Evolutionary conservation across 306 rosid species (phyloP).

Genomic region (Macrotyloma uniflorum): DNA sequence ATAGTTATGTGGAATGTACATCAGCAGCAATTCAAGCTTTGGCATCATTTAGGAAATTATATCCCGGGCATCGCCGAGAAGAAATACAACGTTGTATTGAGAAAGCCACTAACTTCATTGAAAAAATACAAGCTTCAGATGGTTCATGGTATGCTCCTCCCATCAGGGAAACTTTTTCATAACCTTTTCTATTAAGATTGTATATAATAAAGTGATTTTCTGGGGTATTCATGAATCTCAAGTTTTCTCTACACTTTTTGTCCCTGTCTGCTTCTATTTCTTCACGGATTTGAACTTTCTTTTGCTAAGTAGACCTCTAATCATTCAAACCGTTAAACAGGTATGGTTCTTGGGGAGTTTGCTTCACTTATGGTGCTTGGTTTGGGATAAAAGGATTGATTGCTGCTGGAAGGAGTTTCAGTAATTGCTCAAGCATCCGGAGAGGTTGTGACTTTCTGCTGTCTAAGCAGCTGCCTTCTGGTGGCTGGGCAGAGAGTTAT

Average conservation of each 20-base stretch:
- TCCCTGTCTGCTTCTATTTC: constrained; percentile 21
- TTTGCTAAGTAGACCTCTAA: constrained; percentile 32
- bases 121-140: constrained; percentile 68
- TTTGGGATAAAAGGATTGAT: constrained; percentile 79
- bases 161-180: constrained; percentile 13
- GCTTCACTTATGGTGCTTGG: constrained; percentile 88
- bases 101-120: constrained; percentile 59
- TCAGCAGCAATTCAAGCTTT: constrained; percentile 91
- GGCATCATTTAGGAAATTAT: constrained; percentile 56
- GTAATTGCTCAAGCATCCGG: constrained; percentile 56
- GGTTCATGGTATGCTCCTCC: constrained; percentile 81
- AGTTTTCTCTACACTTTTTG: constrained; percentile 12
- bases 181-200: constrained; percentile 14
- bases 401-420: constrained; percentile 75
- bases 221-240: constrained; percentile 28
- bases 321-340: constrained; percentile 54
- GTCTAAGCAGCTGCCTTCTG: constrained; percentile 76
- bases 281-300: constrained; percentile 17
- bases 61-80: constrained; percentile 67
- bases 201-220: neutral
- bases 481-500: constrained; percentile 96
- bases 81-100: constrained; percentile 66
- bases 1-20: constrained; percentile 87
- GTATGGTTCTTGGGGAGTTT: constrained; percentile 95
- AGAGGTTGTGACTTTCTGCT: constrained; percentile 82